Percentiles rank a stretch among this genome's conserved stretches.
Conservation (phyloP, 1,284 basidiomycete species). For the Ustilago cynodontis region DNA sequence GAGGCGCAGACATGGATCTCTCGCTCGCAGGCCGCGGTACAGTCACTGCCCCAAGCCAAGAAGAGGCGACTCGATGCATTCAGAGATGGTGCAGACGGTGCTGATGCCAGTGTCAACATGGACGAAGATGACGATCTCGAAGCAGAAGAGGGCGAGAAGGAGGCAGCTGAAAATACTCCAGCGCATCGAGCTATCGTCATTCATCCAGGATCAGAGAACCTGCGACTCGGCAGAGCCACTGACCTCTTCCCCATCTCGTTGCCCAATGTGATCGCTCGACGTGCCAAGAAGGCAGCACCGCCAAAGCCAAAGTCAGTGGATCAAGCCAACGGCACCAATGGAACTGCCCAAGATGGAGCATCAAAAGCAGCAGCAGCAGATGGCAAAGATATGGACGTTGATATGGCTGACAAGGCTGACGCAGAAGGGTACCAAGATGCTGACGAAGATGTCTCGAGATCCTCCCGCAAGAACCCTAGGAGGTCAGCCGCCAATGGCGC, state of each 20-base stretch:
- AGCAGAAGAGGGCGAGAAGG: constrained; percentile 39
- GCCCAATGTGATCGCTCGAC: constrained; percentile 81
- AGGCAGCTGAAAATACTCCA: constrained; percentile 42
- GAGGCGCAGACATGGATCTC: constrained; percentile 67
- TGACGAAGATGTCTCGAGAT: constrained; percentile 12
- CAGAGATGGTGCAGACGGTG: constrained; percentile 20
- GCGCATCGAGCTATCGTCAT: constrained; percentile 78
- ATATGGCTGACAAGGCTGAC: constrained; percentile 20
- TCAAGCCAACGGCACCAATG: background rate
- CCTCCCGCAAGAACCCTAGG: constrained; percentile 27
- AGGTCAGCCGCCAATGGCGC: constrained; percentile 15
- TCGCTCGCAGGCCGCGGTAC: constrained; percentile 39
- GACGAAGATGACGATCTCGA: constrained; percentile 46
- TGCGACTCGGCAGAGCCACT: constrained; percentile 90
- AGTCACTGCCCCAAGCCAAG: constrained; percentile 25
- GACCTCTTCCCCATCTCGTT: constrained; percentile 82
- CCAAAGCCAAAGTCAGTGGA: background rate
- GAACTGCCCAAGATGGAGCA: background rate
- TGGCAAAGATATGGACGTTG: constrained; percentile 17
- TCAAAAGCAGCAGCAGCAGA: constrained; percentile 1
- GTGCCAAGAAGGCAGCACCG: constrained; percentile 21
- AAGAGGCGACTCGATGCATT: constrained; percentile 39
- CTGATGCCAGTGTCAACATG: constrained; percentile 34
- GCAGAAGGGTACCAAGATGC: constrained; percentile 11
- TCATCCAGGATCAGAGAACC: constrained; percentile 88